Evolutionary conservation across 192 early-diverging fungal genomes (phyloP).

Genomic region (Phycomyces nitens): DNA sequence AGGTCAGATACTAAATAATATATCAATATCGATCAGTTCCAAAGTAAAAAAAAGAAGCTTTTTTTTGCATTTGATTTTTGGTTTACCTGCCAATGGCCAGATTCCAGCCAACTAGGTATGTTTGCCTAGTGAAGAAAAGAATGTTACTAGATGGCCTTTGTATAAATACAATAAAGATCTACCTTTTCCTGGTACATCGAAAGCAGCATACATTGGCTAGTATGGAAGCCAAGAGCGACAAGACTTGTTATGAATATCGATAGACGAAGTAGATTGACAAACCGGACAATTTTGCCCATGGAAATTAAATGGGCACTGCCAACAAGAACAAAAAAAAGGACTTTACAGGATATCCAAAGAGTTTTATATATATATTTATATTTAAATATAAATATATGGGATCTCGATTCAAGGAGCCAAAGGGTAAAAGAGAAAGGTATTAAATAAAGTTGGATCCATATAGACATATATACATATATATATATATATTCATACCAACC

Average conservation of each 20-base stretch:
- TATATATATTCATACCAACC: too few species aligned
- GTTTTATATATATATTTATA: too few species aligned
- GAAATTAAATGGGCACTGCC: not conserved
- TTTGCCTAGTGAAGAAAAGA: not conserved
- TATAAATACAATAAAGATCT: not conserved
- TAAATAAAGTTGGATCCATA: too few species aligned
- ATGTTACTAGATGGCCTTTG: not conserved
- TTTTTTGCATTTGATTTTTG: not conserved
- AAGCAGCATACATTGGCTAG: slow-evolving; percentile 2
- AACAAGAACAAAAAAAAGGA: not conserved
- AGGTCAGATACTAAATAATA: slow-evolving; percentile 11
- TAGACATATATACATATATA: too few species aligned
- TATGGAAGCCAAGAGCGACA: slow-evolving; percentile 1
- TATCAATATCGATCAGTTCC: too few species aligned
- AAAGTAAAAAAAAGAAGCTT: not conserved
- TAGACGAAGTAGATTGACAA: slow-evolving; percentile 5
- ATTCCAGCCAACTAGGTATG: slow-evolving; percentile 6
- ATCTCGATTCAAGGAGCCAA: too few species aligned
- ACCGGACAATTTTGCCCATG: not conserved
- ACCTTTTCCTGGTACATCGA: slow-evolving; percentile 2
- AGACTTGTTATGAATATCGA: not conserved
- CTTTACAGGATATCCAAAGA: too few species aligned
- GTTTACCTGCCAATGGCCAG: slow-evolving; percentile 14
- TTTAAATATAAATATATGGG: too few species aligned
- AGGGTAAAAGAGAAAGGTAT: too few species aligned